Evolutionary conservation across 805 yeast genomes (phyloP), one percentile per base, ranked within the genome.

Genomic region (Zygoascus flipseniorum): DNA sequence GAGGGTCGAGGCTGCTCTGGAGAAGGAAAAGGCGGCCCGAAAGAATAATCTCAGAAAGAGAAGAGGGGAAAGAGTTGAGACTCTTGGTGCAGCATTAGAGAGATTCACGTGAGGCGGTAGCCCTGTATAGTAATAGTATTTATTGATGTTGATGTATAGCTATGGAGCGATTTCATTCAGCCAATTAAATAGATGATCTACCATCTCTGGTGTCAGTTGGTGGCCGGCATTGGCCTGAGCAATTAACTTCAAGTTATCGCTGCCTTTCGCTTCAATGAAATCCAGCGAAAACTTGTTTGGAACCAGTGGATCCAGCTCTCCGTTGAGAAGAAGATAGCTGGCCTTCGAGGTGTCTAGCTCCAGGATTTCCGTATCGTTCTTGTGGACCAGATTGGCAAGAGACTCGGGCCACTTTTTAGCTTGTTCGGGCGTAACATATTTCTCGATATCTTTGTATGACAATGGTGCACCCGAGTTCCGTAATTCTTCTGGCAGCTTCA

Each of bases 1-100:
- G 66, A 81, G 95, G 59, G 75, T 87, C 11, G 90, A 90, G 65
- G 78, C 77, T 53, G 86, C 86, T 60, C 73, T 88, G 65, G 78
- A 78, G 65, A 77, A 76, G 60, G 97, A 92, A 69, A 86, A 89
- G 70, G 78, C 78, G 65, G 66, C 35, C 72, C 75, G 62, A 68
- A 69, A 48, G 69, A 69, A 37, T 68, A 70, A 55, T 81, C 44
- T 35, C 20, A 50, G 32, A 20, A 31, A 28, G 18, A n/a, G 20
- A 11, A 50, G 23, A 19, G 52, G 49, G 3, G 26, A 26, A 11
- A 13, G 41, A 54, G 79, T 78, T 57, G 85, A 82, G 58, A 43
- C 37, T 14, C 72, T 57, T 2, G 62, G 62, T 14, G 55, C 62
- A 23, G 65, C 66, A 16, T 52, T 62, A 10, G 48, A 58, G 11